Evolutionary conservation across 768 basidiomycete genomes (phyloP).

Genomic region (Rhizopogon sp.): DNA sequence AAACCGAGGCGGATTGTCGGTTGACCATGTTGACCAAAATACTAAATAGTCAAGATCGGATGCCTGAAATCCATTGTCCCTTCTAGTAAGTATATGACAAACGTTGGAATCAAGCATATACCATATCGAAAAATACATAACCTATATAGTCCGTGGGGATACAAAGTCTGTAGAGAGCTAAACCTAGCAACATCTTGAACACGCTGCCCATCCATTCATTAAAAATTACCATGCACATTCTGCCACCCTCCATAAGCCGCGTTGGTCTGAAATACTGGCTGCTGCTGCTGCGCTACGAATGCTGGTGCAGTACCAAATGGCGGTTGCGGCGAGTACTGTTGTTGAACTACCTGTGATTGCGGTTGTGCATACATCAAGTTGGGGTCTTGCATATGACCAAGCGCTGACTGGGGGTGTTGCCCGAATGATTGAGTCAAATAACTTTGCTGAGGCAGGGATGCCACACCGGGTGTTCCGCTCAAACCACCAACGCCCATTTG

Average conservation of each 20-base stretch:
- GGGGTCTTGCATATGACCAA: not conserved
- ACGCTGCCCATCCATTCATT: not conserved
- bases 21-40: no score
- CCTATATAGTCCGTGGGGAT: no score
- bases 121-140: not conserved
- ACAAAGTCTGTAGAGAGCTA: not conserved
- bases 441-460: not conserved
- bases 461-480: not conserved
- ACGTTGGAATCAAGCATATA: no score
- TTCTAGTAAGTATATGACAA: no score
- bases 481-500: not conserved
- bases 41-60: no score
- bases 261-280: slow-evolving; percentile 13
- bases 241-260: slow-evolving; percentile 15
- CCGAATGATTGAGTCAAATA: not conserved
- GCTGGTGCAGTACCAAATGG: slow-evolving; percentile 12
- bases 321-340: slow-evolving; percentile 25
- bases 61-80: no score
- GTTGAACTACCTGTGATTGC: not conserved
- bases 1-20: no score
- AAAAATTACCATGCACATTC: slow-evolving; percentile 12
- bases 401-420: not conserved
- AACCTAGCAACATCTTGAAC: not conserved
- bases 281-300: slow-evolving; percentile 18
- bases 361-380: not conserved